Conservation (phyloP, 1,139 yeast genomes). For the Nematodospora anomalae region DNA sequence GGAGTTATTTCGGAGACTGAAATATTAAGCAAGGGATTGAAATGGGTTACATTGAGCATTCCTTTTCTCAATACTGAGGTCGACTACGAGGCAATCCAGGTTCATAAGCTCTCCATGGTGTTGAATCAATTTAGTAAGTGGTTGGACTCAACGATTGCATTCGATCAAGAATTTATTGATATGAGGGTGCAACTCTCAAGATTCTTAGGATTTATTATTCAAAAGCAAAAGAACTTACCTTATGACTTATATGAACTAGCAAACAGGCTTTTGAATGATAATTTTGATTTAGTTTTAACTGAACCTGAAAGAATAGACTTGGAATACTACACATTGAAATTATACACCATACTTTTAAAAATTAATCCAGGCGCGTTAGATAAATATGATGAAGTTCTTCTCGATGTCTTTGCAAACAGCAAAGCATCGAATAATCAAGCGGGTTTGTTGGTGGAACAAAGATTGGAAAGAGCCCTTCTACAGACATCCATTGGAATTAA, state of each 20-base stretch:
- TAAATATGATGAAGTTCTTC: slow-evolving; percentile 8
- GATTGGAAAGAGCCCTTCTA: slow-evolving; percentile 26
- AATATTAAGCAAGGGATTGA: slow-evolving; percentile 43
- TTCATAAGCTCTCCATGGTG: slow-evolving; percentile 64
- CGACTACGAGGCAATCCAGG: slow-evolving; percentile 30
- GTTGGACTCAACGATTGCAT: slow-evolving; percentile 63
- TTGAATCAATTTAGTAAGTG: slow-evolving; percentile 52
- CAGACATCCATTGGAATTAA: slow-evolving; percentile 12
- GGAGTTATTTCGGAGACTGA: slow-evolving; percentile 46
- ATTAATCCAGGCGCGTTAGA: neutral
- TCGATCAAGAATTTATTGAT: slow-evolving; percentile 51
- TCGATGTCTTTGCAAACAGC: slow-evolving; percentile 30
- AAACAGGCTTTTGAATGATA: slow-evolving; percentile 48
- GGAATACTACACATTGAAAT: slow-evolving; percentile 48
- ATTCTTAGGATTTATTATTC: slow-evolving; percentile 39
- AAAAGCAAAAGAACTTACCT: slow-evolving; percentile 22
- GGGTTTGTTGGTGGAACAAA: slow-evolving; percentile 31
- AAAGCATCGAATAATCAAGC: slow-evolving; percentile 27
- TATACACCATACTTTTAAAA: slow-evolving; percentile 23
- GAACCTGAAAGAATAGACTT: slow-evolving; percentile 42
- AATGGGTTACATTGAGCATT: slow-evolving; percentile 49
- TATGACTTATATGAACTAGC: slow-evolving; percentile 38
- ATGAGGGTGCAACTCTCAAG: slow-evolving; percentile 54
- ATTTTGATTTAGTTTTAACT: slow-evolving; percentile 45
- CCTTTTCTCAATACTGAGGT: slow-evolving; percentile 43